Conservation (phyloP, 176 grass and related monocot genomes). For the Avena eriantha region DNA sequence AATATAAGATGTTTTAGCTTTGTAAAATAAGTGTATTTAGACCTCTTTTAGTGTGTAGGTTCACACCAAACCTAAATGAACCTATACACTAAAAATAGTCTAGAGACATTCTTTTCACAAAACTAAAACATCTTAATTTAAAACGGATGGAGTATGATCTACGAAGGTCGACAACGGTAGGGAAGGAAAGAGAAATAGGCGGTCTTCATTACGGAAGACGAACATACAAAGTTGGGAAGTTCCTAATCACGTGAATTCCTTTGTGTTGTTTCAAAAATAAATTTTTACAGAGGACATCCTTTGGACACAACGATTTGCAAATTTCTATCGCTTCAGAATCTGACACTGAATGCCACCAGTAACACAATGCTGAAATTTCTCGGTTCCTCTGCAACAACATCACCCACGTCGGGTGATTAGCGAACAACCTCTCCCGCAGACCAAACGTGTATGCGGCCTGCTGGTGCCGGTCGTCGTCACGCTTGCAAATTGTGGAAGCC, state of each 20-base stretch:
- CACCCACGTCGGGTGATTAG: not conserved
- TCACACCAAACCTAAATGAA: no score
- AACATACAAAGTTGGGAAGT: not conserved
- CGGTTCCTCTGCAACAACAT: not conserved
- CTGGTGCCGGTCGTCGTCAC: not conserved
- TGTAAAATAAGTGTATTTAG: no score
- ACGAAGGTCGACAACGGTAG: no score
- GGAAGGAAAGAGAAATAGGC: no score
- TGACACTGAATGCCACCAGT: no score
- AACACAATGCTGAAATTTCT: not conserved
- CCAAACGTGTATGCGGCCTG: not conserved
- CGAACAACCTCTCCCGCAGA: not conserved
- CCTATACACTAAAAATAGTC: no score
- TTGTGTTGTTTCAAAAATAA: not conserved
- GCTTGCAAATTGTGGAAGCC: slow-evolving; percentile 40
- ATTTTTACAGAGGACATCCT: not conserved
- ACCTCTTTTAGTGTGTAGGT: no score
- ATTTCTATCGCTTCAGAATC: not conserved
- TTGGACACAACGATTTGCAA: not conserved
- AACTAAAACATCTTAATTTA: no score
- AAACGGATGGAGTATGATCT: no score
- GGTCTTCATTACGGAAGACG: no score
- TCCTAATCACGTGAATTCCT: not conserved
- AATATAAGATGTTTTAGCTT: no score
- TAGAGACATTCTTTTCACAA: no score